A percentile compares a stretch with the other conserved stretches of the same genome.
Evolutionary conservation across 805 yeast genomes (phyloP).

Genomic region (Trichomonascus vanleenenianus): DNA sequence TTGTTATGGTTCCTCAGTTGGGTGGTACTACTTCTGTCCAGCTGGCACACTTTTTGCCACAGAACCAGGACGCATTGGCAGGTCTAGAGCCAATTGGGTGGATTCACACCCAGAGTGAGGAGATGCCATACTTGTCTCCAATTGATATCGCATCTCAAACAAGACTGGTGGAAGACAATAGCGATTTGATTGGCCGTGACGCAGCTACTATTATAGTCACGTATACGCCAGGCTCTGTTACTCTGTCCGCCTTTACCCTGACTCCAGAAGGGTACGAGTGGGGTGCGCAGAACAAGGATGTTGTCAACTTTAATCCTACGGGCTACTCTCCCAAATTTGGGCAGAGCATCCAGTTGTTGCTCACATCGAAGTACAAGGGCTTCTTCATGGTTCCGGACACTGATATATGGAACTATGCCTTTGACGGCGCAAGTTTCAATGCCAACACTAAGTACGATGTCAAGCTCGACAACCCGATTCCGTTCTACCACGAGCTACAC

Average conservation of each 20-base stretch:
- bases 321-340: conserved; percentile 62
- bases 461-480: conserved; percentile 70
- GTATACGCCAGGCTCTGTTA: conserved; percentile 77
- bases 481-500: conserved; percentile 79
- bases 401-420: conserved; percentile 84
- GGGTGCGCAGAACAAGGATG: conserved; percentile 61
- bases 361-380: conserved; percentile 73
- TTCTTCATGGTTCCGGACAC: conserved; percentile 80
- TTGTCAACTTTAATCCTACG: conserved; percentile 47
- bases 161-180: conserved; percentile 28
- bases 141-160: conserved; percentile 61
- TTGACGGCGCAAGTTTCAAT: conserved; percentile 79
- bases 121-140: conserved; percentile 54
- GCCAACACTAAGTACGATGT: conserved; percentile 50
- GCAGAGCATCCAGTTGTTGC: conserved; percentile 54
- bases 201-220: conserved; percentile 57
- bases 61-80: conserved; percentile 30
- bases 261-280: conserved; percentile 63
- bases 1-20: conserved; percentile 81
- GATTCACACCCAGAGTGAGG: conserved; percentile 84
- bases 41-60: conserved; percentile 43
- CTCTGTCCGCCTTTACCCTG: conserved; percentile 59
- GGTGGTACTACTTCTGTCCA: conserved; percentile 64
- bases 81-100: conserved; percentile 80
- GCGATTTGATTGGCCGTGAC: conserved; percentile 34